These are phyloP conservation scores for Trifolium repens DNA, from an alignment of 306 rosid genomes.

Conservation along the genomic window DNA sequence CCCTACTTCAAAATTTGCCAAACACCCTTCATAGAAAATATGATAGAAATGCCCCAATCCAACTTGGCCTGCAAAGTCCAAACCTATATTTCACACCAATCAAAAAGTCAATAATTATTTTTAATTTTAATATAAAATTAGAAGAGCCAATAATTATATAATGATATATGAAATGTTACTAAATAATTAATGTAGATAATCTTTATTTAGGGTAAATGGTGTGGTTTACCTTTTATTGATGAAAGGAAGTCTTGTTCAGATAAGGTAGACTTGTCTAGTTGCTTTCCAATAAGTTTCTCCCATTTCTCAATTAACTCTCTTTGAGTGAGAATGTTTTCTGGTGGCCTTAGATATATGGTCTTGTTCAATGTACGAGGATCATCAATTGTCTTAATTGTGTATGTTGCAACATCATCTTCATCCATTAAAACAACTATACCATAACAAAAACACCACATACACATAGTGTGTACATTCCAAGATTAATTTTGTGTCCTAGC, in stretches of 20 bases:
- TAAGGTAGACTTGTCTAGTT: constrained; percentile 53
- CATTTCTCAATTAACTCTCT: constrained; percentile 65
- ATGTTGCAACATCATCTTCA: constrained; percentile 75
- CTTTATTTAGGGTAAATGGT: background rate
- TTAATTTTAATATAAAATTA: too few species aligned
- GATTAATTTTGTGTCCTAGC: background rate
- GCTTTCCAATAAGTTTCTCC: constrained; percentile 67
- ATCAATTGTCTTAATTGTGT: constrained; percentile 74
- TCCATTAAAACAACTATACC: constrained; percentile 58
- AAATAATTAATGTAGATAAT: too few species aligned
- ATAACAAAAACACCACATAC: background rate
- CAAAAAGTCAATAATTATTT: background rate
- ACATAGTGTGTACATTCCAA: background rate
- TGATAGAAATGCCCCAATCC: constrained; percentile 79
- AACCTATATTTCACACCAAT: constrained; percentile 20
- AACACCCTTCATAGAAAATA: constrained; percentile 75
- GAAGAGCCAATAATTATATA: background rate
- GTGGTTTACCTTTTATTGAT: constrained; percentile 60
- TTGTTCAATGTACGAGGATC: constrained; percentile 85
- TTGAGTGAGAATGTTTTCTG: constrained; percentile 72
- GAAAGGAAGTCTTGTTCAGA: constrained; percentile 66
- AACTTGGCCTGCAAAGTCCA: constrained; percentile 48
- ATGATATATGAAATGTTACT: background rate
- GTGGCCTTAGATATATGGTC: constrained; percentile 77
- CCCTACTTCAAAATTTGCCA: constrained; percentile 73